These are phyloP conservation scores for Chamaecyparis obtusa DNA, from an alignment of 75 land plant genomes.

Conservation along the genomic window DNA sequence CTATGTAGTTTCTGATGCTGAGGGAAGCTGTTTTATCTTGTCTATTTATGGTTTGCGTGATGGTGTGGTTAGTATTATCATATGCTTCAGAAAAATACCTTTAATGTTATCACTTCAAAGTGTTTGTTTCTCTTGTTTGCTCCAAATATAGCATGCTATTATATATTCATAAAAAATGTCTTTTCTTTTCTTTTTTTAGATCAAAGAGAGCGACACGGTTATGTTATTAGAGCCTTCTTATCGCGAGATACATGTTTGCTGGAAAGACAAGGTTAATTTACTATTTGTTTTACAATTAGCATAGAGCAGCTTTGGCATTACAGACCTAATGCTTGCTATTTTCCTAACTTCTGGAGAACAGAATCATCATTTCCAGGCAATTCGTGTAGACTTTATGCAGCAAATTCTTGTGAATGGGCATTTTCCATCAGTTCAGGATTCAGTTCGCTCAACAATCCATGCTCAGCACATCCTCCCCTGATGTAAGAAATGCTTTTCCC, in stretches of 20 bases:
- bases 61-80: conserved; percentile 57
- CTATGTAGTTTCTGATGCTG: conserved; percentile 69
- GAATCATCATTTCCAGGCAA: conserved; percentile 65
- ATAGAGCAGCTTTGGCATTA: not conserved
- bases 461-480: conserved; percentile 49
- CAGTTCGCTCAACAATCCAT: conserved; percentile 51
- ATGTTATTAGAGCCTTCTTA: conserved; percentile 68
- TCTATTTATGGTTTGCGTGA: conserved; percentile 76
- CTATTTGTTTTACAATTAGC: not conserved
- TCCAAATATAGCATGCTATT: not conserved
- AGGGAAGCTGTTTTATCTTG: conserved; percentile 62
- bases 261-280: conserved; percentile 76
- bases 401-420: conserved; percentile 83
- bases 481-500: not conserved
- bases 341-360: conserved; percentile 27
- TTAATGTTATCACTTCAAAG: not conserved
- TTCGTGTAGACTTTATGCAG: conserved; percentile 78
- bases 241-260: conserved; percentile 45
- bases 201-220: conserved; percentile 74
- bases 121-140: not conserved
- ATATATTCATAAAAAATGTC: not conserved
- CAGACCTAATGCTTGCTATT: not conserved
- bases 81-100: not conserved
- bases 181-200: conserved; percentile 34
- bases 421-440: conserved; percentile 43